Conservation (phyloP, 2,329 filamentous ascomycete genomes). For the Geoglossum cookeanum region DNA sequence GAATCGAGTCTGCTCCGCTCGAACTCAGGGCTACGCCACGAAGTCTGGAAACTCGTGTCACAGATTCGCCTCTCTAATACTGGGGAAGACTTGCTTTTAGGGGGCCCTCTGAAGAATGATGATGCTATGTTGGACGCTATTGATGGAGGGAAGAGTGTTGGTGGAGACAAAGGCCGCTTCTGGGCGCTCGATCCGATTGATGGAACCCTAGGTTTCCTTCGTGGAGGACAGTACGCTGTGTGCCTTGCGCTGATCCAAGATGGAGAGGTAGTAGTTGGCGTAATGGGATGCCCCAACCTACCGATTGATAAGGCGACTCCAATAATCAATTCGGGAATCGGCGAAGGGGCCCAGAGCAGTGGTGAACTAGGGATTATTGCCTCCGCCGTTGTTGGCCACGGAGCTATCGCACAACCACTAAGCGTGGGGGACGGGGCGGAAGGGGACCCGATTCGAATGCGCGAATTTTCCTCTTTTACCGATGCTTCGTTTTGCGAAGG, state of each 20-base stretch:
- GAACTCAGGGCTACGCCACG: slow-evolving; percentile 47
- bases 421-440: slow-evolving; percentile 32
- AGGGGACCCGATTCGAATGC: slow-evolving; percentile 56
- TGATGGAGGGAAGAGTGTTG: slow-evolving; percentile 48
- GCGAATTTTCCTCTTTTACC: slow-evolving; percentile 49
- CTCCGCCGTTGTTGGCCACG: slow-evolving; percentile 59
- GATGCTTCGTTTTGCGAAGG: slow-evolving; percentile 90
- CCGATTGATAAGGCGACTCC: slow-evolving; percentile 63
- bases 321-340: slow-evolving; percentile 33
- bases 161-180: slow-evolving; percentile 57
- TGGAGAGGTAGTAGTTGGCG: slow-evolving; percentile 82
- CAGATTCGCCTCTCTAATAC: slow-evolving; percentile 48
- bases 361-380: slow-evolving; percentile 71
- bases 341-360: slow-evolving; percentile 55
- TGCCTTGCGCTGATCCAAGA: slow-evolving; percentile 85
- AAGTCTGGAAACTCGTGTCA: slow-evolving; percentile 72
- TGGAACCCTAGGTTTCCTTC: slow-evolving; percentile 90
- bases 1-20: slow-evolving; percentile 64
- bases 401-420: slow-evolving; percentile 63
- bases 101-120: slow-evolving; percentile 45
- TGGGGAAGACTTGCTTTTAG: slow-evolving; percentile 45
- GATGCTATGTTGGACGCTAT: slow-evolving; percentile 49
- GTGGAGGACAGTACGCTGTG: slow-evolving; percentile 92
- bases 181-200: slow-evolving; percentile 98
- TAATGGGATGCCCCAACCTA: slow-evolving; percentile 88